Evolutionary conservation across 768 basidiomycete species (phyloP).

Genomic region (Tylopilus vinaceipallidus): DNA sequence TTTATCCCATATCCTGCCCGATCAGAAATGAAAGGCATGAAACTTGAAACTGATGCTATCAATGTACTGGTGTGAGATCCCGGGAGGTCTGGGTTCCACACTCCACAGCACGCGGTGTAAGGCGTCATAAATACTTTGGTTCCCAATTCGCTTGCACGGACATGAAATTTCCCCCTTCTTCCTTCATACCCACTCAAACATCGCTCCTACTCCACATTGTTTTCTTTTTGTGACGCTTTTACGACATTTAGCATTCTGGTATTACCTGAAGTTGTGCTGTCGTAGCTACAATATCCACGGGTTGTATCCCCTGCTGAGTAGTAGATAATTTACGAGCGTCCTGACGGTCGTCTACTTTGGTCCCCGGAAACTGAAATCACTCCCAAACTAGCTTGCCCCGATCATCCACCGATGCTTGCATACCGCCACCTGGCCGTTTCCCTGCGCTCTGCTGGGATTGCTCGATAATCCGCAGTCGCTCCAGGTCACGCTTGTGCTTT

Average conservation of each 20-base stretch:
- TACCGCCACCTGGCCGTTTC: slow-evolving; percentile 48
- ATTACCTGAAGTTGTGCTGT: slow-evolving; percentile 14
- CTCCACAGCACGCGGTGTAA: slow-evolving; percentile 13
- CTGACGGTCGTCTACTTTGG: neutral
- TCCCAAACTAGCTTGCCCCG: slow-evolving; percentile 62
- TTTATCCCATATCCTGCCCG: neutral
- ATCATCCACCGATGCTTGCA: slow-evolving; percentile 58
- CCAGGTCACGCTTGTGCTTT: slow-evolving; percentile 59
- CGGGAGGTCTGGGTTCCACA: slow-evolving; percentile 13
- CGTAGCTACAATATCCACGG: slow-evolving; percentile 15
- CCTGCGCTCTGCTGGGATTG: slow-evolving; percentile 30
- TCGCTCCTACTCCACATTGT: slow-evolving; percentile 7
- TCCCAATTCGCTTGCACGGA: slow-evolving; percentile 15
- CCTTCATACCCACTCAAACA: slow-evolving; percentile 7
- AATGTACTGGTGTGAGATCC: slow-evolving; percentile 8
- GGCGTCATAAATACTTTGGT: slow-evolving; percentile 3
- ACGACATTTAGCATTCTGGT: slow-evolving; percentile 21
- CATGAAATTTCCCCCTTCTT: slow-evolving; percentile 20
- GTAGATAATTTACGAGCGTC: slow-evolving; percentile 24
- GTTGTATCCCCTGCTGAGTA: slow-evolving; percentile 10
- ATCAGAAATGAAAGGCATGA: neutral
- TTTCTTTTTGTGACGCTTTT: slow-evolving; percentile 16
- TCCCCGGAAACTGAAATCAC: slow-evolving; percentile 9
- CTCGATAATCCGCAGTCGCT: slow-evolving; percentile 51
- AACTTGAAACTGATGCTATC: slow-evolving; percentile 5